Base-by-base conservation (phyloP, 306 rosid species). In the Pterocarpus santalinus region DNA sequence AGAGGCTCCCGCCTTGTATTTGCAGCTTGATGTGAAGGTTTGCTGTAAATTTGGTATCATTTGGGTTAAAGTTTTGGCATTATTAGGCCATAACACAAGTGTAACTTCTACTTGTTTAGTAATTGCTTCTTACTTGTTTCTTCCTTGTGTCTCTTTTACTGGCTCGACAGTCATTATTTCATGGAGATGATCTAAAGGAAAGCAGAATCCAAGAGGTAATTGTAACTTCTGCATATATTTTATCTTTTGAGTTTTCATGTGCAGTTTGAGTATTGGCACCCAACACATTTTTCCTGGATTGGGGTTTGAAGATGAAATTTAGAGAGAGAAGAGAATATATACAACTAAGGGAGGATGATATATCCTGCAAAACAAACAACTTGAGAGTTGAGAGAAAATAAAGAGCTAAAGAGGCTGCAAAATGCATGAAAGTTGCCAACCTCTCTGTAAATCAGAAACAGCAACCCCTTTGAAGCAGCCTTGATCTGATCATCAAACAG, bases 131-230 rank as follows among this genome's bases (percentile, higher is more conserved):
- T 55, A 65, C 77, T 78, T 74, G 77, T 65, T 17, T 83, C 73
- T 82, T 86, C 74, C 86, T 44, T 15, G 35, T 72, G 32, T 86
- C 69, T 86, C 57, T 83, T 22, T 22, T 78, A 47, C 85, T 73
- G 84, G 78, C 71, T 69, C 82, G 66, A 79, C 92, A 93, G 99
- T 90, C 97, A 34, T 79, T 95, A 74, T 91, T 94, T 81, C 91
- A 90, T 53, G 99, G 93, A 67, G 99, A 95, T 88, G 91, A 90
- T 75, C 87, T 95, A 72, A 89, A 84, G 81, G 95, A 92, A 84
- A 90, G 83, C 90, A 93, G 87, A 83, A 95, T 95, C 80, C 90
- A 71, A 86, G 99, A 95, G 98, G 99, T 89, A 87, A 84, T 67
- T 79, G 61, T 80, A 46, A 81, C 80, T 28, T 70, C 7, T 57